Base-by-base conservation (phyloP, 73 alveolate genomes). In the Blepharisma stoltei region DNA sequence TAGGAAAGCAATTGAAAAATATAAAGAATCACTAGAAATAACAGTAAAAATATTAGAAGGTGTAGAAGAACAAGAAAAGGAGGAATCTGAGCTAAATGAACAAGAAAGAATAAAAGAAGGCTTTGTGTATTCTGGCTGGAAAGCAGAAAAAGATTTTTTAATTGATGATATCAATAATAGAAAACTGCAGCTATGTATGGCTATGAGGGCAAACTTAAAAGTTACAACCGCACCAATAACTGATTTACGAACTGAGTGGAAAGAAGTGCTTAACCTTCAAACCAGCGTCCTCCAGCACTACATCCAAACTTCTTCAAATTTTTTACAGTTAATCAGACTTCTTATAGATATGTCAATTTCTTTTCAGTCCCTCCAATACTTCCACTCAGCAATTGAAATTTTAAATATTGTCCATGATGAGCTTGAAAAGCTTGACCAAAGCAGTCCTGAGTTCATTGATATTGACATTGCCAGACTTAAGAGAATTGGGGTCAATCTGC, bases 51-150 rank as follows among this genome's bases (percentile, higher is more conserved):
- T 60, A 18, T 60, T 18, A 8, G 18, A 60, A 14, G 73, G 23
- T 14, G 46, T 60, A 9, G 45, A 14, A 18, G 73, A n/a, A 9
- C 73, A 60, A 25, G 73, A 60, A 25, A n/a, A 60, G 14, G 73
- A n/a, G 11, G 73, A 60, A 25, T 14, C 38, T 18, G 23, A 60
- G 23, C 73, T 60, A 1, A 60, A n/a, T 18, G 14, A 14, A 14
- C 46, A 60, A 60, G 73, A 60, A 60, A 60, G 46, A 60, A 20
- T 60, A 14, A n/a, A 25, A 60, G 14, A n/a, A 20, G 73, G 73
- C 2, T 14, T 14, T 14, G 73, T 14, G 0, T 20, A n/a, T 18
- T 38, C 14, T 14, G 45, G 45, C 0, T 60, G 73, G 73, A 38
- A 60, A 8, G 46, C 45, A 25, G 73, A 60, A 5, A 60, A 60